A percentile compares a stretch with the other conserved stretches of the same genome.
These are phyloP conservation scores for Talaromyces sp. DNA, from an alignment of 2,329 filamentous ascomycete species.

Conservation along the genomic window DNA sequence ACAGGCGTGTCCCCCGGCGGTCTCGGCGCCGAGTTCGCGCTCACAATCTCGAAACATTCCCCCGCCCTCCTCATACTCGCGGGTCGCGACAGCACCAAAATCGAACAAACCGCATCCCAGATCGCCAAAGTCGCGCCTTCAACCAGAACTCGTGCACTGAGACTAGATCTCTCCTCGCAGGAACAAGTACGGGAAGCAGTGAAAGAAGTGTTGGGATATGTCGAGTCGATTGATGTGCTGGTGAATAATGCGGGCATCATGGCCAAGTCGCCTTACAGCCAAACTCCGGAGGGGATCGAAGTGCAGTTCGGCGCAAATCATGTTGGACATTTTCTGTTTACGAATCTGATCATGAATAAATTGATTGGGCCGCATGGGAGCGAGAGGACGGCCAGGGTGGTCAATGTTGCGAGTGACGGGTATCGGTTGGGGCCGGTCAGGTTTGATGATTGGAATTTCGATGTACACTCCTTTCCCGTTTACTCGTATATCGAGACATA, in stretches of 20 bases:
- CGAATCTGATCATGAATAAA: conserved; percentile 37
- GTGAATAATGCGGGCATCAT: conserved; percentile 46
- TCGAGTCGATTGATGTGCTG: conserved; percentile 37
- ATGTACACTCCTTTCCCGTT: conserved; percentile 23
- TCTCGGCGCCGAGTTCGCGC: conserved; percentile 36
- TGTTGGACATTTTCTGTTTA: conserved; percentile 40
- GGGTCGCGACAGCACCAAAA: conserved; percentile 35
- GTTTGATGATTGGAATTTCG: conserved; percentile 46
- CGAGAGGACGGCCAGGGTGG: conserved; percentile 31
- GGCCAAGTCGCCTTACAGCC: conserved; percentile 25
- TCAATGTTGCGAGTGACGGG: conserved; percentile 47
- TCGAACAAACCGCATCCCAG: conserved; percentile 28
- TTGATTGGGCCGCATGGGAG: conserved; percentile 23
- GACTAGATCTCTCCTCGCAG: conserved; percentile 35
- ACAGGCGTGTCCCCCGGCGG: conserved; percentile 39
- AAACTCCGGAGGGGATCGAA: conserved; percentile 38
- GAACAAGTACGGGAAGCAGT: conserved; percentile 32
- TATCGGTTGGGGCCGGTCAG: conserved; percentile 43
- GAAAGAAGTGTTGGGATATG: conserved; percentile 27
- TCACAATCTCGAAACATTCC: conserved; percentile 33
- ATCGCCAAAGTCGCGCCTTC: conserved; percentile 23
- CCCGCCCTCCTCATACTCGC: conserved; percentile 39
- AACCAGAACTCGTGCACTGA: conserved; percentile 25
- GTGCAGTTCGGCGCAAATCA: conserved; percentile 39
- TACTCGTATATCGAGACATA: too few relatives aligned